Evolutionary conservation across 495 filamentous ascomycete species (phyloP).

Genomic region (Filosporella fistucella): DNA sequence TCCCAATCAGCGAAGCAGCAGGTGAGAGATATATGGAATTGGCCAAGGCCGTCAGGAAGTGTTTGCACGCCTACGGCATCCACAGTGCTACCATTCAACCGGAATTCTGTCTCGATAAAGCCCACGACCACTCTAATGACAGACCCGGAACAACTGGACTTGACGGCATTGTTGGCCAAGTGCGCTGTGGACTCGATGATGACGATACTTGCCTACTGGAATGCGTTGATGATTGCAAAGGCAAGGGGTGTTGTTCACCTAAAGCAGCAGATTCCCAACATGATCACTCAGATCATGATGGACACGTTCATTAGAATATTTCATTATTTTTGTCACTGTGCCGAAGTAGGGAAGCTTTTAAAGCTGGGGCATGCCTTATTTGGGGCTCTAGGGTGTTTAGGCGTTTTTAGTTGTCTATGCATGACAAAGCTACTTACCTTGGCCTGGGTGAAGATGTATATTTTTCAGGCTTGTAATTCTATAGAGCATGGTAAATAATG

Average conservation of each 20-base stretch:
- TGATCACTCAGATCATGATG: conserved; percentile 21
- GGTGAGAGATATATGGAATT: conserved; percentile 86
- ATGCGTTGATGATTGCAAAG: conserved; percentile 77
- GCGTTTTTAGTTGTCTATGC: too few species aligned
- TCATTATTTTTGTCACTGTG: conserved; percentile 3
- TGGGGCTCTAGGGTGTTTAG: too few species aligned
- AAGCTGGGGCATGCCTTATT: too few species aligned
- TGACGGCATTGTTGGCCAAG: conserved; percentile 27
- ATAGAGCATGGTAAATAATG: too few species aligned
- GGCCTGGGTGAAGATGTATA: too few species aligned
- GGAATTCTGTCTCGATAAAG: conserved; percentile 71
- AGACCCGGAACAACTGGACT: conserved; percentile 17
- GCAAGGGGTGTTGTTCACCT: conserved; percentile 63
- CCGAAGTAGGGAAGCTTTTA: too few species aligned
- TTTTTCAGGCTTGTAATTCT: too few species aligned
- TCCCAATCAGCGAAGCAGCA: conserved; percentile 61
- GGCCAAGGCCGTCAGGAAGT: conserved; percentile 70
- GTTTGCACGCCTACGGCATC: conserved; percentile 92
- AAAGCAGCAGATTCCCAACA: conserved; percentile 9
- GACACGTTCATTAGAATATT: conserved; percentile 24
- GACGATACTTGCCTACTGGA: conserved; percentile 72
- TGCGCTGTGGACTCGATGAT: conserved; percentile 38
- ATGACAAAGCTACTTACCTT: too few species aligned
- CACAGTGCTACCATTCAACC: conserved; percentile 98
- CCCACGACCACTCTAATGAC: conserved; percentile 29